phyloP scores from a whole-genome alignment of 2,329 filamentous ascomycete genomes.

The Aspergillus neotritici region DNA sequence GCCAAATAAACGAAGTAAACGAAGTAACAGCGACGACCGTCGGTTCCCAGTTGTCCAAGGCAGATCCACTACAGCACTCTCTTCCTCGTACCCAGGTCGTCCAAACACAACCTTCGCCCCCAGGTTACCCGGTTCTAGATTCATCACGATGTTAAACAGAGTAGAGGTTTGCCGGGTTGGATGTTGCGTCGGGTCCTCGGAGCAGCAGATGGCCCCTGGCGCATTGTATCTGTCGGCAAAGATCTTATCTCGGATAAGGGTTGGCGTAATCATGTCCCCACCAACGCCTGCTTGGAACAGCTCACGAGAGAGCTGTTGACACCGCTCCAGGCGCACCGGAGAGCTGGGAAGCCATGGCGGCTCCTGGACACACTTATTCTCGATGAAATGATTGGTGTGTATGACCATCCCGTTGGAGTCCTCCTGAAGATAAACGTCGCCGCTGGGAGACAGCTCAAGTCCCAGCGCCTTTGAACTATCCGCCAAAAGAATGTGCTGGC shows the following conservation, averaged over 20 bases:
- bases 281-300: constrained; percentile 17
- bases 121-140: constrained; percentile 19
- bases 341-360: constrained; percentile 30
- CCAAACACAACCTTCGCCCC: constrained; percentile 33
- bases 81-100: constrained; percentile 24
- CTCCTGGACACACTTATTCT: constrained; percentile 29
- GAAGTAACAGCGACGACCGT: too few species aligned
- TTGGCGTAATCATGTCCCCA: constrained; percentile 18
- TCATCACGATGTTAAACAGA: constrained; percentile 36
- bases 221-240: constrained; percentile 35
- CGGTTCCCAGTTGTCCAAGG: constrained; percentile 13
- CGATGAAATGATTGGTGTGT: constrained; percentile 44
- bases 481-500: constrained; percentile 53
- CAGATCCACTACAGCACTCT: constrained; percentile 23
- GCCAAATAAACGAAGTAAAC: too few species aligned
- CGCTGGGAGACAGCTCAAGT: constrained; percentile 26
- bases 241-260: constrained; percentile 24
- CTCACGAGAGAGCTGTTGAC: constrained; percentile 19
- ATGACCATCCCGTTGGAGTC: constrained; percentile 31
- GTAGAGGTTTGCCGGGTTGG: constrained; percentile 27
- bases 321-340: constrained; percentile 26
- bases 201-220: constrained; percentile 33
- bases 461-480: constrained; percentile 35
- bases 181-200: constrained; percentile 23
- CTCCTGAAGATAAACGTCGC: constrained; percentile 31